phyloP scores from a whole-genome alignment of 441 rosid genomes.

The Corymbia calophylla region DNA sequence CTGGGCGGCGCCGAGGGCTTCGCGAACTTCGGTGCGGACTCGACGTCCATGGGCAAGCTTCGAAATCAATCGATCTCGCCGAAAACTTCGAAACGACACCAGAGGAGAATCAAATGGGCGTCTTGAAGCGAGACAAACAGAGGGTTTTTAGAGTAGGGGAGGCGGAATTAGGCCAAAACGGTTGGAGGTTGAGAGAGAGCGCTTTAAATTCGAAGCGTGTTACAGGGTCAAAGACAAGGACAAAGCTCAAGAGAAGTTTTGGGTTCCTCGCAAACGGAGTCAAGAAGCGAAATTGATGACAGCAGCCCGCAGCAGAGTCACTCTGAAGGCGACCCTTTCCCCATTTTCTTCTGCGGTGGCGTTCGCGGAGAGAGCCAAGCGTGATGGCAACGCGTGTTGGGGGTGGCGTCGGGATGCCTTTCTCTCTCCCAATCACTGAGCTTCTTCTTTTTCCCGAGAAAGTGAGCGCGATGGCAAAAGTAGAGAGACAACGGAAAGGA shows the following conservation, averaged over 20 bases:
- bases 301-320: not conserved
- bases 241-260: not conserved
- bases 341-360: not conserved
- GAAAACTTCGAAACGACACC: not conserved
- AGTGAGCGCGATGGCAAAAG: not conserved
- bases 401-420: not conserved
- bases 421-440: not conserved
- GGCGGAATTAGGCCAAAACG: not conserved
- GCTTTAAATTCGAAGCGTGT: not conserved
- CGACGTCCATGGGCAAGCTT: not conserved
- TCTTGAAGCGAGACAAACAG: not conserved
- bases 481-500: not conserved
- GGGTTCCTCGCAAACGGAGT: not conserved
- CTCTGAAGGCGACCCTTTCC: not conserved
- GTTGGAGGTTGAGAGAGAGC: not conserved
- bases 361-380: not conserved
- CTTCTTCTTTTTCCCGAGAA: not conserved
- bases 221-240: not conserved
- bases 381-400: not conserved
- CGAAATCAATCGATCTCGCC: accelerated
- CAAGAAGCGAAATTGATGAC: not conserved
- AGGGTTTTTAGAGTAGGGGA: not conserved
- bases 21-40: not conserved
- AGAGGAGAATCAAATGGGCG: not conserved
- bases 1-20: not conserved